phyloP scores from a whole-genome alignment of 148 eudicot species.

The Arbutus unedo region DNA sequence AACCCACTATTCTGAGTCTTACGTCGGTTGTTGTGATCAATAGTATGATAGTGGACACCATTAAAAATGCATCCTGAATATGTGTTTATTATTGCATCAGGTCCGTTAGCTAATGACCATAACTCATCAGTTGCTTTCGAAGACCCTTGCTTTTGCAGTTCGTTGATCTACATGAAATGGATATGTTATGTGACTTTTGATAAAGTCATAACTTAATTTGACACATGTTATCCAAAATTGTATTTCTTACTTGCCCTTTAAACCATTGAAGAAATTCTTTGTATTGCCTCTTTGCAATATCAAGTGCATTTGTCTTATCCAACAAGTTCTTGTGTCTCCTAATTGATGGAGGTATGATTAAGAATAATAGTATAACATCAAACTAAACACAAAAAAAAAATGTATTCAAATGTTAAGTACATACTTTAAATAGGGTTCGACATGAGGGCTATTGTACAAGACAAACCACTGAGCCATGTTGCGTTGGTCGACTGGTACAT shows the following conservation, averaged over 20 bases:
- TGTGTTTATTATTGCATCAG: background rate
- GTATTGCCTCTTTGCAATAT: background rate
- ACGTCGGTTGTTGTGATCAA: background rate
- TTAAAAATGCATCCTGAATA: constrained; percentile 14
- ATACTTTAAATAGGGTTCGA: background rate
- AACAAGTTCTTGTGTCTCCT: background rate
- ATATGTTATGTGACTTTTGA: background rate
- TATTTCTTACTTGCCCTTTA: background rate
- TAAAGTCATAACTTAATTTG: background rate
- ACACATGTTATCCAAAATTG: background rate
- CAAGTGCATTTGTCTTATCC: background rate
- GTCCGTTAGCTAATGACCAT: constrained; percentile 14
- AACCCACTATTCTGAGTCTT: constrained; percentile 14
- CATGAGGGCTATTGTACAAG: background rate
- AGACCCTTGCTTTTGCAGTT: background rate
- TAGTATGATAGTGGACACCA: background rate
- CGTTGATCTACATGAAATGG: background rate
- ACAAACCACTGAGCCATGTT: background rate
- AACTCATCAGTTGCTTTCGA: background rate
- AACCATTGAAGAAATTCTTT: background rate
- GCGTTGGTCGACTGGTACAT: background rate
- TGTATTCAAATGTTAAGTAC: background rate
- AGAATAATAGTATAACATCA: background rate
- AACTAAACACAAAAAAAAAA: background rate
- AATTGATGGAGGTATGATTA: background rate